Base-by-base conservation (phyloP, 495 filamentous ascomycete species). In the Penicillium macrosclerotiorum region DNA sequence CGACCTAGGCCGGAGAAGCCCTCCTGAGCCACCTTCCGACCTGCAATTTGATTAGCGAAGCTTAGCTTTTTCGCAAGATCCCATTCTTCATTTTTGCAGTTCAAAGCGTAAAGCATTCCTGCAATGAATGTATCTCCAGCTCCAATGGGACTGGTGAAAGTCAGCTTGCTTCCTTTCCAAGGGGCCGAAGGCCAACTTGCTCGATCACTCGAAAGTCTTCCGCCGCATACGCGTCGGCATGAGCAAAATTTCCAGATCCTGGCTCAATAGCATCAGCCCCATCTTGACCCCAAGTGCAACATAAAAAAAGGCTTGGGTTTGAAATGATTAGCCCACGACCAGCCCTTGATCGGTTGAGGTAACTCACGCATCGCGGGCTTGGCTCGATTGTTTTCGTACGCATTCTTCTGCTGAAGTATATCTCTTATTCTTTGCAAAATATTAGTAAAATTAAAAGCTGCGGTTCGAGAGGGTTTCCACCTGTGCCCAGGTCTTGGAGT, bases 101-200 rank as follows among this genome's bases (percentile, higher is more conserved):
- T 63, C 50, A 85, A 55, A 14, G 72, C 75, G 58, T 81, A 88
- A 31, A 88, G 61, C 60, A 88, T 79, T 18, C 83, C 85, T 6
- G 84, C 85, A 48, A 86, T 80, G 52, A 89, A 88, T 1, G 85
- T 88, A 57, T 89, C 85, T 53, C 85, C 85, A 45, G 85, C 85
- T 33, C 84, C 84, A 37, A 87, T 75, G 8, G 83, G 75, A 54
- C 83, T 88, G 17, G 32, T 12, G 4, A 24, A 4, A 14, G 27
- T 72, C 30, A 64, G 60, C 33, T 13, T 40, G 24, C 22, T 24
- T 17, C 13, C 13, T 12, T 33, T 17, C 8, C 3, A 20, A n/a
- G n/a, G n/a, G 23, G 20, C 12, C 8, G 18, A 29, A 42, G 44
- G 37, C 45, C 37, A 41, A 78, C 83, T 67, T 77, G 87, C 83